phyloP scores from a whole-genome alignment of 805 yeast genomes.

The Ogataea naganishii region DNA sequence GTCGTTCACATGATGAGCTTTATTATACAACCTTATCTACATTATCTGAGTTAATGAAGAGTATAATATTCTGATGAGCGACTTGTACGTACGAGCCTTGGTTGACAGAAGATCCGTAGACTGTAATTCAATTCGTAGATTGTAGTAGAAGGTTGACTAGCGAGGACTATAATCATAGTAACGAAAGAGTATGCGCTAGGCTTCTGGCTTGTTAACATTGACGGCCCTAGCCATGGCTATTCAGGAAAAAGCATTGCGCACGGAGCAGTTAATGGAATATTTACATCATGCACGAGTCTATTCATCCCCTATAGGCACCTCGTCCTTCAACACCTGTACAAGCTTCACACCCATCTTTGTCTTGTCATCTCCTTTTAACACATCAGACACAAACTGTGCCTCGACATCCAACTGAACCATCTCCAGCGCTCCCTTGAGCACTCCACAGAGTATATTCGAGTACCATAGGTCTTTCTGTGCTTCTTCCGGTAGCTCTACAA shows the following conservation, averaged over 20 bases:
- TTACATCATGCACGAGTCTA: slow-evolving; percentile 3
- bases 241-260: too few relatives aligned
- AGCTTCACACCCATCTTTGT: slow-evolving; percentile 76
- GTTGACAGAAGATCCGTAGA: not conserved
- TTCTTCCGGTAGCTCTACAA: slow-evolving; percentile 88
- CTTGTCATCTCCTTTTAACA: slow-evolving; percentile 67
- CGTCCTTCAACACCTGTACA: slow-evolving; percentile 73
- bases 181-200: too few relatives aligned
- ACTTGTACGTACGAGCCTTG: not conserved
- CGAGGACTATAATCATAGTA: too few relatives aligned
- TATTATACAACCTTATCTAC: slow-evolving; percentile 24
- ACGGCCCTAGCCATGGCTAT: too few relatives aligned
- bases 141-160: too few relatives aligned
- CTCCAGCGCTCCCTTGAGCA: slow-evolving; percentile 82
- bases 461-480: slow-evolving; percentile 80
- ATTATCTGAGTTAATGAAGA: slow-evolving; percentile 22
- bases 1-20: slow-evolving; percentile 21
- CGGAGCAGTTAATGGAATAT: slow-evolving; percentile 1
- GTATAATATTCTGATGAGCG: slow-evolving; percentile 4
- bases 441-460: slow-evolving; percentile 84
- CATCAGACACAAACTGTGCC: slow-evolving; percentile 70
- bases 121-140: too few relatives aligned
- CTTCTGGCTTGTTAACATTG: too few relatives aligned
- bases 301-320: slow-evolving; percentile 96
- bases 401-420: slow-evolving; percentile 95